These are phyloP conservation scores for Tranzscheliella williamsii DNA, from an alignment of 1,284 basidiomycete genomes.

Conservation along the genomic window DNA sequence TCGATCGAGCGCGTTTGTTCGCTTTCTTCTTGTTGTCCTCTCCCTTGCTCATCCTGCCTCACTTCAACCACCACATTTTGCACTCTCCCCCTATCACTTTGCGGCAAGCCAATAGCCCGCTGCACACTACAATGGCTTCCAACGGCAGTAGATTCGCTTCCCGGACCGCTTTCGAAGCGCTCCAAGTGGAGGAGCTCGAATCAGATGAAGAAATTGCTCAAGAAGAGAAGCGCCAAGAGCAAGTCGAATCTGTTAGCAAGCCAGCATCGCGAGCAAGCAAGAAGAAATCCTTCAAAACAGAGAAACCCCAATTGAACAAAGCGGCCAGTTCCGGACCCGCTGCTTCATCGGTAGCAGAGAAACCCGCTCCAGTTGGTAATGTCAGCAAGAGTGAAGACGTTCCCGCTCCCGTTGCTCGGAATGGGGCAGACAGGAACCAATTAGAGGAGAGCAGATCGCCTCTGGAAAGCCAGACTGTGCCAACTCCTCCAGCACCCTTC, in stretches of 20 bases:
- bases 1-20: too few species aligned
- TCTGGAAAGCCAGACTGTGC: conserved; percentile 11
- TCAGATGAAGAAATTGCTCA: conserved; percentile 31
- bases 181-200: conserved; percentile 40
- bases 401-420: background rate
- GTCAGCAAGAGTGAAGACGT: background rate
- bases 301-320: conserved; percentile 2
- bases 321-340: background rate
- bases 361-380: background rate
- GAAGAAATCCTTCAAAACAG: conserved; percentile 14
- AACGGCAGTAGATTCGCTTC: conserved; percentile 41
- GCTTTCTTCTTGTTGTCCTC: background rate
- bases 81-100: too few species aligned
- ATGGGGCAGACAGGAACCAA: background rate
- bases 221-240: conserved; percentile 5
- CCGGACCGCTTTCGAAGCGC: conserved; percentile 39
- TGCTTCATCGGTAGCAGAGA: background rate
- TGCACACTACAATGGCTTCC: too few species aligned
- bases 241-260: conserved; percentile 1
- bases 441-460: too few species aligned
- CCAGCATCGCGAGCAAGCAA: conserved; percentile 1
- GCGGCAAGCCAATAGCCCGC: too few species aligned
- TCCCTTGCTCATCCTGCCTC: background rate
- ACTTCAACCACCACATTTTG: too few species aligned
- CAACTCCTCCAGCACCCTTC: conserved; percentile 24